phyloP scores from a whole-genome alignment of 768 basidiomycete genomes.

The Daedaleopsis sinensis region DNA sequence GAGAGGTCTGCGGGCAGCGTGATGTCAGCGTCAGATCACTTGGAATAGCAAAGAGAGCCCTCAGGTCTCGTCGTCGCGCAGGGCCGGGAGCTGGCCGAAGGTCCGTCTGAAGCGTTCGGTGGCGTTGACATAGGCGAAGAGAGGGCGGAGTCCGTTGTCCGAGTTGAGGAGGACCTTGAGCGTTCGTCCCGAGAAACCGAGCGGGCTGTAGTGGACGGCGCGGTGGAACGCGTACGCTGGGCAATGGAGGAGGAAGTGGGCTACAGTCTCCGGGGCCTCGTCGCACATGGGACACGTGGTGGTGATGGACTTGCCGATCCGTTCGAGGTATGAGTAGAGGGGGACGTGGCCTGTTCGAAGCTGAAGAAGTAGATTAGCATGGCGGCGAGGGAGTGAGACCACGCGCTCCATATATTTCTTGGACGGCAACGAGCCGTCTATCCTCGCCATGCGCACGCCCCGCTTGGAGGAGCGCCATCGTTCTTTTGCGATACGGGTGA shows the following conservation, averaged over 20 bases:
- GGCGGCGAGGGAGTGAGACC: neutral
- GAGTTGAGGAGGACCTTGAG: constrained; percentile 9
- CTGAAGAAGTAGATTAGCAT: constrained; percentile 28
- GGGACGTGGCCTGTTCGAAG: constrained; percentile 36
- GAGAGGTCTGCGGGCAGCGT: too few relatives aligned
- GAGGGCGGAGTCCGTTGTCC: neutral
- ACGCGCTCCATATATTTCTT: neutral
- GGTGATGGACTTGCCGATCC: constrained; percentile 20
- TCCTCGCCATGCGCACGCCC: neutral
- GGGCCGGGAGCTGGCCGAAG: too few relatives aligned
- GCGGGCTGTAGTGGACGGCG: neutral
- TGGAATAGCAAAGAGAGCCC: too few relatives aligned
- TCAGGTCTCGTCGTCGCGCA: too few relatives aligned
- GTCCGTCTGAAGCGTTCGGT: constrained; percentile 9
- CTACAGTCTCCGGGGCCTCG: constrained; percentile 13
- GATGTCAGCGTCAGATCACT: too few relatives aligned
- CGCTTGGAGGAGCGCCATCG: neutral
- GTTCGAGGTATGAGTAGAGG: constrained; percentile 30
- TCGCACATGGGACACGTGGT: constrained; percentile 19
- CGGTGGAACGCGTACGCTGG: constrained; percentile 5
- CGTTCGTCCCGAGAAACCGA: neutral
- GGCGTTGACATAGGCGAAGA: constrained; percentile 14
- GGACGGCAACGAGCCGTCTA: neutral
- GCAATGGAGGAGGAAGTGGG: constrained; percentile 25
- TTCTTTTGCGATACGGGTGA: constrained; percentile 25